phyloP scores from a whole-genome alignment of 2,329 filamentous ascomycete species.

The Plectosphaerella sp. region DNA sequence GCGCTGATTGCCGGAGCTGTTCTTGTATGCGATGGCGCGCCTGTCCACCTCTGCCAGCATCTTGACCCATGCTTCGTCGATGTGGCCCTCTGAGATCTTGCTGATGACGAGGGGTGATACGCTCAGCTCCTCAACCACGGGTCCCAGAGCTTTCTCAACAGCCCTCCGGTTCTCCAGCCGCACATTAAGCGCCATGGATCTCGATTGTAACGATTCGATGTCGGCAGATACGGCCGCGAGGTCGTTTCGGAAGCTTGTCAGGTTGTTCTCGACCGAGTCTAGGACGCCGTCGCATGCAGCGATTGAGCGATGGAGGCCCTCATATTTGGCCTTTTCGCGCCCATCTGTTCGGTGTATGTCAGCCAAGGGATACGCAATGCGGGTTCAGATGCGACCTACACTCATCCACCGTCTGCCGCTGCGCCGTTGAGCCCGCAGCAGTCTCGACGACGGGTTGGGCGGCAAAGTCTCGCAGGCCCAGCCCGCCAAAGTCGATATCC shows the following conservation, averaged over 20 bases:
- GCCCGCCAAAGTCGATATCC: slow-evolving; percentile 72
- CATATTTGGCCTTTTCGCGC: slow-evolving; percentile 76
- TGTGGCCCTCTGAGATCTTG: slow-evolving; percentile 80
- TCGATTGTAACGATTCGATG: slow-evolving; percentile 86
- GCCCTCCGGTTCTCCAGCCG: slow-evolving; percentile 84
- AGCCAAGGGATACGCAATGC: not conserved
- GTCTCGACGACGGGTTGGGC: slow-evolving; percentile 20
- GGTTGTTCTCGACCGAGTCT: slow-evolving; percentile 85
- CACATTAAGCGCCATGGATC: slow-evolving; percentile 77
- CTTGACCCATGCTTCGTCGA: slow-evolving; percentile 86
- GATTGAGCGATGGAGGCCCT: slow-evolving; percentile 88
- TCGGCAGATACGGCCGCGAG: slow-evolving; percentile 88
- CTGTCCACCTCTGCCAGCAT: slow-evolving; percentile 80
- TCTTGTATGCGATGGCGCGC: slow-evolving; percentile 67
- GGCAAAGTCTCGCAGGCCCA: slow-evolving; percentile 72
- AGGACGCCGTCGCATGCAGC: slow-evolving; percentile 87
- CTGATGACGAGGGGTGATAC: slow-evolving; percentile 79
- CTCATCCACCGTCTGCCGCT: slow-evolving; percentile 63
- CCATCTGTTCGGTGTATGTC: slow-evolving; percentile 51
- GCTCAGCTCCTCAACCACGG: slow-evolving; percentile 87
- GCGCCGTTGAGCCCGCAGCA: slow-evolving; percentile 29
- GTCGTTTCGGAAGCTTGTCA: slow-evolving; percentile 90
- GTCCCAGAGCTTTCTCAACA: slow-evolving; percentile 82
- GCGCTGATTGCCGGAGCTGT: slow-evolving; percentile 54
- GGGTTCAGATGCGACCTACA: slow-evolving; percentile 51